Percentiles rank a stretch among this genome's conserved stretches.
Evolutionary conservation across 1,284 basidiomycete genomes (phyloP).

Genomic region (Neotropicomus parvogracilis): DNA sequence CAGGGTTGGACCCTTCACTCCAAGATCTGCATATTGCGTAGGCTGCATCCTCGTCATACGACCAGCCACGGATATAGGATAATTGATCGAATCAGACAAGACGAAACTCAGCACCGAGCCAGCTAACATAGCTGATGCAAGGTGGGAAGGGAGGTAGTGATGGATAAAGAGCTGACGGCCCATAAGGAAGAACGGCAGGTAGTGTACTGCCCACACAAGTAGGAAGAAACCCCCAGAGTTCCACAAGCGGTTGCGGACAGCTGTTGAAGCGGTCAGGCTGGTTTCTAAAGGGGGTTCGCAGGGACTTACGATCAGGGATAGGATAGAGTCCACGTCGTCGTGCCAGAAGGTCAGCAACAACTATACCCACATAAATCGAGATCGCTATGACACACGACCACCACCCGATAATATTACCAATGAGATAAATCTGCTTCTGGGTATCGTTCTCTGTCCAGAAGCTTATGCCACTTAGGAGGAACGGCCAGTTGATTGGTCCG

Average conservation of each 20-base stretch:
- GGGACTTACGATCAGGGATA: slow-evolving; percentile 75
- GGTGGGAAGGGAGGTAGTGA: slow-evolving; percentile 94
- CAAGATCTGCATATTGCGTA: slow-evolving; percentile 67
- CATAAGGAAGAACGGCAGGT: slow-evolving; percentile 98
- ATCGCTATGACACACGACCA: slow-evolving; percentile 88
- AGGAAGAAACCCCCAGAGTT: slow-evolving; percentile 96
- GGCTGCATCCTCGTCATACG: slow-evolving; percentile 59
- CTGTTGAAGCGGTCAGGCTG: slow-evolving; percentile 38
- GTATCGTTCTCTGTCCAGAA: slow-evolving; percentile 92
- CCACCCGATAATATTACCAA: slow-evolving; percentile 94
- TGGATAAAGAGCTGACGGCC: slow-evolving; percentile 95
- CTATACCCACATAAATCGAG: slow-evolving; percentile 85
- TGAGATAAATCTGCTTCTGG: slow-evolving; percentile 93
- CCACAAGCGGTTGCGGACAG: slow-evolving; percentile 88
- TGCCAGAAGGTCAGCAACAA: slow-evolving; percentile 86
- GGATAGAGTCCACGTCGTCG: slow-evolving; percentile 82
- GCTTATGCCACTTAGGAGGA: slow-evolving; percentile 91
- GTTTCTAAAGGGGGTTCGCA: background rate
- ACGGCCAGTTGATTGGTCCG: slow-evolving; percentile 96
- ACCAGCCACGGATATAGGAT: slow-evolving; percentile 75
- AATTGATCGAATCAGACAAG: slow-evolving; percentile 89
- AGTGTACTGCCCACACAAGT: slow-evolving; percentile 93
- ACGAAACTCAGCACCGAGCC: slow-evolving; percentile 92
- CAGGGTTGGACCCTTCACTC: slow-evolving; percentile 63
- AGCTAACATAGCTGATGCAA: slow-evolving; percentile 88